Evolutionary conservation across 495 filamentous ascomycete genomes (phyloP).

Genomic region (Penicillium paradoxum): DNA sequence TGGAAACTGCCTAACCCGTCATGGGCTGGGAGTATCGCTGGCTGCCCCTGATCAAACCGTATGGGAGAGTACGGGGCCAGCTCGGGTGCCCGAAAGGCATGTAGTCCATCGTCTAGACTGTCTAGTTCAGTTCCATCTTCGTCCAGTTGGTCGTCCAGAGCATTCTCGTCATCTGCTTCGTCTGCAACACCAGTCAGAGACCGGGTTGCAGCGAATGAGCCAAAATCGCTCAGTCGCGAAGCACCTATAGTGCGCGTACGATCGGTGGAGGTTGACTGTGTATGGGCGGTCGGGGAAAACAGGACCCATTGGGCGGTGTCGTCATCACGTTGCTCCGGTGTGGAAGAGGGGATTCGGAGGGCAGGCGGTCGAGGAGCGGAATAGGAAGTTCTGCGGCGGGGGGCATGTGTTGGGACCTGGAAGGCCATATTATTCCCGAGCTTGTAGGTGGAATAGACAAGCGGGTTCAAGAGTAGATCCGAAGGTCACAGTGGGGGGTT

Average conservation of each 20-base stretch:
- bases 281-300: conserved; percentile 74
- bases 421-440: conserved; percentile 65
- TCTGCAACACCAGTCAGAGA: conserved; percentile 42
- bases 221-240: conserved; percentile 79
- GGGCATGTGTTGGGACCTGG: conserved; percentile 65
- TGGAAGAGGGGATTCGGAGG: conserved; percentile 34
- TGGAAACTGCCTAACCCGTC: conserved; percentile 87
- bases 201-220: conserved; percentile 63
- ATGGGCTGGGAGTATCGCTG: conserved; percentile 76
- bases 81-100: conserved; percentile 71
- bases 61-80: conserved; percentile 45
- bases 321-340: conserved; percentile 40
- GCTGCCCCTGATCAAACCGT: conserved; percentile 45
- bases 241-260: conserved; percentile 66
- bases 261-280: conserved; percentile 67
- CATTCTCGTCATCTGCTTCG: conserved; percentile 44
- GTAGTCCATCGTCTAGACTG: conserved; percentile 83
- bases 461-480: conserved; percentile 18
- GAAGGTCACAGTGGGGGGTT: conserved; percentile 8
- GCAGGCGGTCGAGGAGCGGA: conserved; percentile 42
- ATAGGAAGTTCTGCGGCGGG: conserved; percentile 54
- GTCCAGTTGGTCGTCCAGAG: conserved; percentile 51
- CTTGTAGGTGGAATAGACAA: conserved; percentile 2
- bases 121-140: conserved; percentile 74
- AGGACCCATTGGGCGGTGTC: conserved; percentile 94